These are phyloP conservation scores for Elsinoe perseae DNA, from an alignment of 2,329 filamentous ascomycete genomes.

Conservation along the genomic window DNA sequence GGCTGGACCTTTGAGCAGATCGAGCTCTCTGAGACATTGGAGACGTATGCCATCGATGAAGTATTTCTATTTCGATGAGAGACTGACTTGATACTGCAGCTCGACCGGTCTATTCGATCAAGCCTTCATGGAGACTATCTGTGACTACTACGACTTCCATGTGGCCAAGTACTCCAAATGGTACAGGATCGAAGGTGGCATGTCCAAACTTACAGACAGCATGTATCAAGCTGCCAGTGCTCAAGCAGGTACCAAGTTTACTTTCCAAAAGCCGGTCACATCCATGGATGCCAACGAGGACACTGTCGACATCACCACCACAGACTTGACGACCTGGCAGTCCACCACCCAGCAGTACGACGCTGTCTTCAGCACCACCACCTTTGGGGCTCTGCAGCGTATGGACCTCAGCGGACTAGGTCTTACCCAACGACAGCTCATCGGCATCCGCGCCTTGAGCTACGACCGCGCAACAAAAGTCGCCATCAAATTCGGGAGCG, in stretches of 20 bases:
- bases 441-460: conserved; percentile 3
- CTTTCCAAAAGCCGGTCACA: neutral
- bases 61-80: no score
- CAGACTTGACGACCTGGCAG: neutral
- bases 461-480: conserved; percentile 9
- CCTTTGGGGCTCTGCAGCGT: conserved; percentile 5
- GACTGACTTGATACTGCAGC: neutral
- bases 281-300: neutral
- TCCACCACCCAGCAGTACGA: neutral
- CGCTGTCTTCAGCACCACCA: conserved; percentile 9
- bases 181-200: conserved; percentile 6
- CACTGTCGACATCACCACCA: neutral
- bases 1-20: neutral
- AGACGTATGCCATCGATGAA: neutral
- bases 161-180: neutral
- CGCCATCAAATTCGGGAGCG: conserved; percentile 8
- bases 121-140: conserved; percentile 10
- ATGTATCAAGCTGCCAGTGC: neutral
- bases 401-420: conserved; percentile 5
- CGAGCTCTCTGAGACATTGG: neutral
- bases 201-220: neutral
- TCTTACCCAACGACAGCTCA: neutral
- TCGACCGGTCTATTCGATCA: conserved; percentile 6
- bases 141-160: conserved; percentile 7
- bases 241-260: neutral